phyloP scores from a whole-genome alignment of 352 stramenopile genomes.

The Phytopythium vexans region DNA sequence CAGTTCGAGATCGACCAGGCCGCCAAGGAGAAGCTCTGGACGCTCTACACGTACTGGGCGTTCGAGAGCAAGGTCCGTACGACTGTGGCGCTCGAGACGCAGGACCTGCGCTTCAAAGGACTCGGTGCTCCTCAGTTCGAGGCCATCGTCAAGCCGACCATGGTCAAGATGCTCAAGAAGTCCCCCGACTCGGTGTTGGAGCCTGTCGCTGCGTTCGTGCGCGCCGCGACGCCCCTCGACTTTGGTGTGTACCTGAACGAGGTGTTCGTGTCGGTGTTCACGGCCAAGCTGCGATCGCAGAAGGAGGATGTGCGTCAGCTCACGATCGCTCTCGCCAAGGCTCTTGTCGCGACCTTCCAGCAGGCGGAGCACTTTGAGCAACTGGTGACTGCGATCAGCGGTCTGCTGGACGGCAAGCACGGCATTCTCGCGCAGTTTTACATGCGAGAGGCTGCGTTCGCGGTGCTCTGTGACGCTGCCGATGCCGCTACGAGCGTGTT shows the following conservation, averaged over 20 bases:
- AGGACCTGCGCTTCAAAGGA: slow-evolving; percentile 47
- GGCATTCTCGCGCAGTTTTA: slow-evolving; percentile 88
- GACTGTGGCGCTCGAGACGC: slow-evolving; percentile 27
- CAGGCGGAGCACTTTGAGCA: slow-evolving; percentile 47
- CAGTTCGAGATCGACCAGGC: slow-evolving; percentile 20
- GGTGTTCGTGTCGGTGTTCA: slow-evolving; percentile 68
- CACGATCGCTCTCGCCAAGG: slow-evolving; percentile 43
- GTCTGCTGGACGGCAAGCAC: slow-evolving; percentile 76
- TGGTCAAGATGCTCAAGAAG: slow-evolving; percentile 82
- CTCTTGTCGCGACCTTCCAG: slow-evolving; percentile 47
- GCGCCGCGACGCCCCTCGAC: slow-evolving; percentile 45
- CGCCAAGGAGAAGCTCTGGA: slow-evolving; percentile 45
- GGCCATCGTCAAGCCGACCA: slow-evolving; percentile 48
- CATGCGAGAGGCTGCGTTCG: slow-evolving; percentile 70
- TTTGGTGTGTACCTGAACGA: slow-evolving; percentile 58
- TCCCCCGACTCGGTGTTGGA: slow-evolving; percentile 76
- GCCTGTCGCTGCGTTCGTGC: slow-evolving; percentile 45
- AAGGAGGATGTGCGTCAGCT: slow-evolving; percentile 74
- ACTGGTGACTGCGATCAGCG: slow-evolving; percentile 52
- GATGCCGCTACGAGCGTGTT: slow-evolving; percentile 17
- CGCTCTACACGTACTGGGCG: slow-evolving; percentile 64
- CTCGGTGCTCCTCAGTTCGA: slow-evolving; percentile 68
- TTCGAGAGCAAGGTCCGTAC: slow-evolving; percentile 73
- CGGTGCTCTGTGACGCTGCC: slow-evolving; percentile 57
- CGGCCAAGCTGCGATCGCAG: slow-evolving; percentile 74